Evolutionary conservation across 2,329 filamentous ascomycete species (phyloP), one percentile per base, ranked within the genome.

Genomic region (Boeremia lycopersici): DNA sequence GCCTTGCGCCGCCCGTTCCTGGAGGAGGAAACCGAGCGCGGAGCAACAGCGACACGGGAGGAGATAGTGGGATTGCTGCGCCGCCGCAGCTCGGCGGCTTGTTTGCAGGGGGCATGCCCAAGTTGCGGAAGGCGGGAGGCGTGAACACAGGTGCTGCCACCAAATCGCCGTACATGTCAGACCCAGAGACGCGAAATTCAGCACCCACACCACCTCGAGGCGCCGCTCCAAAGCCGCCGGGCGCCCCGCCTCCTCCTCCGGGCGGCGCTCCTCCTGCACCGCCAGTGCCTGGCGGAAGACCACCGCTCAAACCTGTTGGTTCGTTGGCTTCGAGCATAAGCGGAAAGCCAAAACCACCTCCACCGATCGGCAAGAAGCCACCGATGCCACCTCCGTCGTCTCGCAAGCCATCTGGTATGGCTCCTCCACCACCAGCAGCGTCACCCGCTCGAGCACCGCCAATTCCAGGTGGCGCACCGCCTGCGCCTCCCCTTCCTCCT

Each of bases 51-150:
- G 91, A 96, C 66, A 84, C 85, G 47, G 82, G 69, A 15, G 61
- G 65, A 59, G 71, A 70, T 13, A 63, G 62, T 35, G 63, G 48
- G 13, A 55, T 65, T 40, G 59, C 61, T 19, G 67, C 67, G 12
- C 61, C 90, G 42, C 91, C 92, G 10, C 93, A 97, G 72, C 76
- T 98, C 10, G 93, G 81, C 28, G 95, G 95, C 1, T 76, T 99
- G 25, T 96, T 99, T 71, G 91, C 90, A 1, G 93, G 91, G 31
- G 95, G 93, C 33, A 98, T 98, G 85, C 95, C 95, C 2, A 98
- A 97, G 78, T 74, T 99, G 69, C 90, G 90, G 74, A 97, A 96
- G 79, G 84, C 88, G 3, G 89, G 91, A 51, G 93, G 90, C 42
- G 74, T 82, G 29, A 78, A 79, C 47, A 80, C 80, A 36, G 77